These are phyloP conservation scores for Neonectria hederae DNA, from an alignment of 2,329 filamentous ascomycete species.

Conservation along the genomic window DNA sequence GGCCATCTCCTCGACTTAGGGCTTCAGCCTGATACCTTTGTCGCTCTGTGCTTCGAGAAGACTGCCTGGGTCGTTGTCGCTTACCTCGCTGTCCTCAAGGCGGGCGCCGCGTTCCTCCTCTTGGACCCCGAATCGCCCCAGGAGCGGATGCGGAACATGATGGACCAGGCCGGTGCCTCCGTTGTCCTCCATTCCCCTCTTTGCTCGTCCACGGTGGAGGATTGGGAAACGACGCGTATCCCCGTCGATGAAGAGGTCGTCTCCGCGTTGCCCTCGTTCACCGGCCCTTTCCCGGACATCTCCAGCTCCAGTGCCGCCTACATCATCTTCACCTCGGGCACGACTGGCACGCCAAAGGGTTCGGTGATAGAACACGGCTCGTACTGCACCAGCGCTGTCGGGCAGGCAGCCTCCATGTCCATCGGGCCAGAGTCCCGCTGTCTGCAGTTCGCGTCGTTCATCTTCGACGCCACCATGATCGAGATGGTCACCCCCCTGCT, in stretches of 20 bases:
- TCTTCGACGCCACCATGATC: conserved; percentile 58
- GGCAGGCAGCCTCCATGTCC: conserved; percentile 40
- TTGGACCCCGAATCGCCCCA: conserved; percentile 13
- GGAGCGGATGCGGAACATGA: conserved; percentile 7
- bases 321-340: conserved; percentile 43
- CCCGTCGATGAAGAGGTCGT: neutral
- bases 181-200: no score
- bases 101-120: conserved; percentile 15
- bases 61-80: conserved; percentile 11
- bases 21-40: conserved; percentile 1
- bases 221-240: neutral
- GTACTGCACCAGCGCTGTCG: conserved; percentile 59
- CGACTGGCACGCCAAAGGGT: conserved; percentile 43
- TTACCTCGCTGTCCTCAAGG: conserved; percentile 15
- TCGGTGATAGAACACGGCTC: conserved; percentile 55
- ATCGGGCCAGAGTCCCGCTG: conserved; percentile 56
- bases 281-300: neutral
- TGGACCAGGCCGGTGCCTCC: neutral
- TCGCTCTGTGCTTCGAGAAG: conserved; percentile 18
- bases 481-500: conserved; percentile 37
- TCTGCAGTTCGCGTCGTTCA: conserved; percentile 60
- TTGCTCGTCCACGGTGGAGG: neutral
- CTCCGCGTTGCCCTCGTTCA: neutral
- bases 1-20: neutral
- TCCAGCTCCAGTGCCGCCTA: conserved; percentile 31